phyloP scores from a whole-genome alignment of 1,284 basidiomycete genomes.

The Apiotrichum akiyoshidainum region DNA sequence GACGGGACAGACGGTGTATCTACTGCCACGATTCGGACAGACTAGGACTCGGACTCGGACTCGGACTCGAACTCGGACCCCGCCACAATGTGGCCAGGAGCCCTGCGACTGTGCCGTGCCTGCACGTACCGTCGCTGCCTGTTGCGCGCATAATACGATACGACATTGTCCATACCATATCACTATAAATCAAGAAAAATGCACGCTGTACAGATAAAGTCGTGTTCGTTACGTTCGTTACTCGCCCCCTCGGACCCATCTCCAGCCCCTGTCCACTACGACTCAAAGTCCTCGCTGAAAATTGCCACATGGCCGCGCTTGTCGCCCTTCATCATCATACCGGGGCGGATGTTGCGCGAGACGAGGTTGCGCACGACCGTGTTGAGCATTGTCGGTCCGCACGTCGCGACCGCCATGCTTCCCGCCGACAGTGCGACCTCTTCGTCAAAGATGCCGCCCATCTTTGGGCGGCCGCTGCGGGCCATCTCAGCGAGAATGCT shows the following conservation, averaged over 20 bases:
- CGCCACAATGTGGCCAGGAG: too few species aligned
- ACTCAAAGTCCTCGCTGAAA: constrained; percentile 67
- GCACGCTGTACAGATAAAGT: too few species aligned
- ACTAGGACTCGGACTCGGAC: too few species aligned
- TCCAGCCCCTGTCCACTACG: constrained; percentile 26
- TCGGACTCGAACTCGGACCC: too few species aligned
- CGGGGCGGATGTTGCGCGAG: constrained; percentile 61
- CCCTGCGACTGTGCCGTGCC: too few species aligned
- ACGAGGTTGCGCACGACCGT: constrained; percentile 67
- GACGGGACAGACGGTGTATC: too few species aligned
- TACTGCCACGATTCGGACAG: too few species aligned
- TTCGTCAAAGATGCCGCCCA: constrained; percentile 64
- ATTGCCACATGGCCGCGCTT: constrained; percentile 61
- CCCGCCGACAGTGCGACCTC: constrained; percentile 58
- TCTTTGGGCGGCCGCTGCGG: constrained; percentile 68
- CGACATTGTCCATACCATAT: too few species aligned
- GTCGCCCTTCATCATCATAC: constrained; percentile 60
- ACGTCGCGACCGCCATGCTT: constrained; percentile 63
- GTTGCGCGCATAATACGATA: not conserved
- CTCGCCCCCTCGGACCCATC: not conserved
- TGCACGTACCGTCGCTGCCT: too few species aligned
- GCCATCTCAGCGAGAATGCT: constrained; percentile 66
- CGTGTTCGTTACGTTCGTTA: not conserved
- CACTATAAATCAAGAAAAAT: not conserved
- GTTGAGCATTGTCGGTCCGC: constrained; percentile 70